A percentile compares a stretch with the other conserved stretches of the same genome.
phyloP scores from a whole-genome alignment of 805 yeast species.

The Saccharomyces kudriavzevii region DNA sequence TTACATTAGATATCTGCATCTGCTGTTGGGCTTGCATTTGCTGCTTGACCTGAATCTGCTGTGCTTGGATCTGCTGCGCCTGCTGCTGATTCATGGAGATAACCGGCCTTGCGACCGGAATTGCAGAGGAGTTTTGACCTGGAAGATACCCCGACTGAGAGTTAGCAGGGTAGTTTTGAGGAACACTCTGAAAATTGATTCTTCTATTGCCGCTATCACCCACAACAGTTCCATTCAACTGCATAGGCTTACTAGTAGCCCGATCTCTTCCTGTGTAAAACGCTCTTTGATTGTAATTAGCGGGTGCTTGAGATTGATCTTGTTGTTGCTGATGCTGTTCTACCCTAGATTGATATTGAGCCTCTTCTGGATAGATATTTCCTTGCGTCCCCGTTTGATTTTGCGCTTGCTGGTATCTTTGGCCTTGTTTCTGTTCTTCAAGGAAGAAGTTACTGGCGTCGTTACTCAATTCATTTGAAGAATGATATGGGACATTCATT shows the following conservation, averaged over 20 bases:
- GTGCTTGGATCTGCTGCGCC: constrained; percentile 4
- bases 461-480: background rate
- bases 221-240: background rate
- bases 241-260: background rate
- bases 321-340: background rate
- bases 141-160: background rate
- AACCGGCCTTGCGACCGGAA: background rate
- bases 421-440: constrained; percentile 2
- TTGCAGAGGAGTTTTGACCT: background rate
- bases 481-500: constrained; percentile 7
- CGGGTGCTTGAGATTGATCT: background rate
- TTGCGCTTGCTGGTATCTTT: background rate
- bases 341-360: background rate
- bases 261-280: background rate
- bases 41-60: background rate
- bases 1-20: background rate
- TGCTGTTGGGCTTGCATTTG: constrained; percentile 4
- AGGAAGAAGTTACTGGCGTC: constrained; percentile 1
- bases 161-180: background rate
- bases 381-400: background rate
- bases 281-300: background rate
- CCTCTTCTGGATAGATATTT: background rate
- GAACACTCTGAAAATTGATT: background rate
- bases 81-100: constrained; percentile 1
- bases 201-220: background rate